These are phyloP conservation scores for Gryganskiella cystojenkinii DNA, from an alignment of 192 early-diverging fungal species.

Conservation along the genomic window DNA sequence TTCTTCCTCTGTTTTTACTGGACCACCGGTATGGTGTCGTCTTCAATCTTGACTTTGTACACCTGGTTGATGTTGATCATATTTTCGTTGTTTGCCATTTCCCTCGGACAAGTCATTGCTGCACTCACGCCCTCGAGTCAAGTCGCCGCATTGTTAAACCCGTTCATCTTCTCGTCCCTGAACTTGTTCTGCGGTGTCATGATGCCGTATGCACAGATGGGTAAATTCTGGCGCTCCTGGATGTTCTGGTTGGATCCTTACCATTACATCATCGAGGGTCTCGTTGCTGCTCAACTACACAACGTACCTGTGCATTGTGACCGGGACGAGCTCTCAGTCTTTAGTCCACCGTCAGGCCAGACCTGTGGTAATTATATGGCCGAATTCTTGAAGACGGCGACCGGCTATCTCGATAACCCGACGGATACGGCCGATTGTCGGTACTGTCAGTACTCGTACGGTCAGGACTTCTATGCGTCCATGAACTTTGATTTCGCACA, in stretches of 20 bases:
- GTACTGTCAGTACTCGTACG: slow-evolving; percentile 70
- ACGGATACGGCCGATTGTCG: slow-evolving; percentile 64
- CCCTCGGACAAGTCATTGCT: slow-evolving; percentile 78
- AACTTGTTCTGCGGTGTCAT: slow-evolving; percentile 81
- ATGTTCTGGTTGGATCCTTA: slow-evolving; percentile 77
- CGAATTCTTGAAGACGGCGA: slow-evolving; percentile 59
- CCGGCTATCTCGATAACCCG: slow-evolving; percentile 70
- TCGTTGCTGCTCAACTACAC: slow-evolving; percentile 68
- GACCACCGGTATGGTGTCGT: slow-evolving; percentile 69
- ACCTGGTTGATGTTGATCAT: slow-evolving; percentile 72
- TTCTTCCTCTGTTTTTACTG: slow-evolving; percentile 83
- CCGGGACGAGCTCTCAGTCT: slow-evolving; percentile 61
- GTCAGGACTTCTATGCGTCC: slow-evolving; percentile 65
- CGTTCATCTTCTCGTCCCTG: slow-evolving; percentile 73
- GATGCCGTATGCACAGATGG: slow-evolving; percentile 69
- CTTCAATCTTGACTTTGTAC: slow-evolving; percentile 62
- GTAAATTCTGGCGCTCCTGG: slow-evolving; percentile 76
- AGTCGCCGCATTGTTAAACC: slow-evolving; percentile 73
- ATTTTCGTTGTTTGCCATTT: slow-evolving; percentile 73
- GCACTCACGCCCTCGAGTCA: slow-evolving; percentile 69
- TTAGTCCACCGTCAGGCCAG: slow-evolving; percentile 66
- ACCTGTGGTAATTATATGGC: slow-evolving; percentile 71
- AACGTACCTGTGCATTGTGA: slow-evolving; percentile 58
- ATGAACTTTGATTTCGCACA: slow-evolving; percentile 61
- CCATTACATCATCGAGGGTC: slow-evolving; percentile 74